phyloP scores from a whole-genome alignment of 2,329 filamentous ascomycete species.

The Sarocladium brachiariae region DNA sequence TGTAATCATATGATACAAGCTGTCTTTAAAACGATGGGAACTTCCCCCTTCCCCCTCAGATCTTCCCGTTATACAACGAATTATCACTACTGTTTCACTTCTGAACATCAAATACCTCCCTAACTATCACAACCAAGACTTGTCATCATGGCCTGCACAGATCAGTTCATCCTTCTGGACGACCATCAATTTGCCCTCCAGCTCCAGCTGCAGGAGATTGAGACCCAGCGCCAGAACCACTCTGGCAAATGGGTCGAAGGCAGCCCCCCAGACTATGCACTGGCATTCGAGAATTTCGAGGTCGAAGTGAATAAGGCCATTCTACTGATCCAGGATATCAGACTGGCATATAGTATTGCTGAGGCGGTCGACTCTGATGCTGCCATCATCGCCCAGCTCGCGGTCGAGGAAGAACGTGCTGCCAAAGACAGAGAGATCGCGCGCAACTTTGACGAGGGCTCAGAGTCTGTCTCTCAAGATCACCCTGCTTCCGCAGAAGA shows the following conservation, averaged over 20 bases:
- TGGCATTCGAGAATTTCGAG: constrained; percentile 12
- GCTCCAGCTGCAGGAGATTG: constrained; percentile 10
- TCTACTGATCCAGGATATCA: constrained; percentile 8
- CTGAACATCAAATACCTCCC: not conserved
- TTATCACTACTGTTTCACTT: not conserved
- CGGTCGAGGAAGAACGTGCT: constrained; percentile 5
- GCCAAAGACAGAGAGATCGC: constrained; percentile 2
- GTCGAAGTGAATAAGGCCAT: constrained; percentile 10
- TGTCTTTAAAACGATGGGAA: not conserved
- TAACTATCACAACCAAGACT: not conserved
- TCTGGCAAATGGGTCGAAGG: constrained; percentile 10
- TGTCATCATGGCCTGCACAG: constrained; percentile 7
- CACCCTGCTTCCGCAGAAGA: not conserved
- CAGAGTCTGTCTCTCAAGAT: not conserved
- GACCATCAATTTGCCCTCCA: constrained; percentile 10
- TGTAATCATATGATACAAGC: not conserved
- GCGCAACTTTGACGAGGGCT: not conserved
- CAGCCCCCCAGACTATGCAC: constrained; percentile 9
- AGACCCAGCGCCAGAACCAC: constrained; percentile 8
- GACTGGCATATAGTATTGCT: constrained; percentile 12
- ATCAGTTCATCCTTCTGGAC: not conserved
- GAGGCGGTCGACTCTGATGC: constrained; percentile 12
- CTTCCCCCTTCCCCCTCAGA: not conserved
- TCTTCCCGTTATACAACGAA: not conserved
- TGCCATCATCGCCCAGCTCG: constrained; percentile 6